phyloP scores from a whole-genome alignment of 306 rosid genomes.

The Cucurbita pepo region DNA sequence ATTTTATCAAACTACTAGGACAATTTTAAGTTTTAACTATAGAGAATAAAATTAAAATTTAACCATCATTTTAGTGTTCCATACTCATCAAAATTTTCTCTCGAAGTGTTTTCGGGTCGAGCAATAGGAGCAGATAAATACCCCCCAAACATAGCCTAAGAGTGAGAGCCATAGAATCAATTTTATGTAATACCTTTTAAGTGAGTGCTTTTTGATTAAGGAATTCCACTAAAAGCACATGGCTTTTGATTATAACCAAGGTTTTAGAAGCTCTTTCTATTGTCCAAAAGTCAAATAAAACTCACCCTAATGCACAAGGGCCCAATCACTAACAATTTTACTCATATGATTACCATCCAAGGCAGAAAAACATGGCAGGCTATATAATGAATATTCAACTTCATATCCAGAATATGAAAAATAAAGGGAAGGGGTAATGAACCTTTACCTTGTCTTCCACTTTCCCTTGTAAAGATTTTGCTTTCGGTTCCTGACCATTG shows the following conservation, averaged over 20 bases:
- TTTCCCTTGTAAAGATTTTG: not conserved
- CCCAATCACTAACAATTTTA: not conserved
- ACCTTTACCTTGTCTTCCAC: not conserved
- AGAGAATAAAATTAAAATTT: too few species aligned
- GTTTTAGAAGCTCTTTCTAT: not conserved
- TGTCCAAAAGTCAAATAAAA: not conserved
- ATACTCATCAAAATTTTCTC: not conserved
- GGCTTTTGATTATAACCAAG: not conserved
- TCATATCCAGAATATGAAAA: not conserved
- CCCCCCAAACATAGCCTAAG: not conserved
- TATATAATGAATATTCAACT: not conserved
- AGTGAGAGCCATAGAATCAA: not conserved
- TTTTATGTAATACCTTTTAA: not conserved
- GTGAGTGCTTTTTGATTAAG: not conserved
- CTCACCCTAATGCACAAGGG: not conserved
- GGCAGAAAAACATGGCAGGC: not conserved
- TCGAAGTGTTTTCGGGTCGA: not conserved
- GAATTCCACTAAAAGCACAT: not conserved
- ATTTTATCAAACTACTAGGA: too few species aligned
- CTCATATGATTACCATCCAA: not conserved
- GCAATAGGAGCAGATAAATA: not conserved
- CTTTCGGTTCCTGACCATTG: not conserved
- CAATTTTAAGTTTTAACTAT: too few species aligned
- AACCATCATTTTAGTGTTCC: not conserved
- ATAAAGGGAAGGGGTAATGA: not conserved